Evolutionary conservation across 441 rosid species (phyloP).

Genomic region (Populus hybrid): DNA sequence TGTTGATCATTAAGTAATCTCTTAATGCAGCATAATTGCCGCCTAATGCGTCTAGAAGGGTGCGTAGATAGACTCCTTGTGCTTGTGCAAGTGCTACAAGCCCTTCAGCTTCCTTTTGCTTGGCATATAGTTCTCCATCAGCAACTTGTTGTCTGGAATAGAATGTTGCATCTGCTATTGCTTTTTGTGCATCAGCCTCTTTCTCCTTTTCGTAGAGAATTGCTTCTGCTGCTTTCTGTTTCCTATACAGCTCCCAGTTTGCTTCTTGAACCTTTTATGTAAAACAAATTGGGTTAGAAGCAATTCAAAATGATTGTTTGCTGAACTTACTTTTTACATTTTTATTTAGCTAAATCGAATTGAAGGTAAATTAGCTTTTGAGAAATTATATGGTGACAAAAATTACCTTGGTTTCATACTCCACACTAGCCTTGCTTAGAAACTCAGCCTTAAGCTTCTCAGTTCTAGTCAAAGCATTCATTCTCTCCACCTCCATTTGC

Average conservation of each 20-base stretch:
- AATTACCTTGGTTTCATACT: slow-evolving; percentile 55
- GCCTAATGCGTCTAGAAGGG: slow-evolving; percentile 47
- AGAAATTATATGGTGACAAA: too few relatives aligned
- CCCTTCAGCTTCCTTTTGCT: slow-evolving; percentile 66
- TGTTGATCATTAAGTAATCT: slow-evolving; percentile 56
- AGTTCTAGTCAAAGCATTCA: slow-evolving; percentile 48
- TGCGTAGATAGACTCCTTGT: slow-evolving; percentile 50
- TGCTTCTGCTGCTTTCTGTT: slow-evolving; percentile 69
- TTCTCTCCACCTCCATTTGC: slow-evolving; percentile 54
- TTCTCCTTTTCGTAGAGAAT: slow-evolving; percentile 47
- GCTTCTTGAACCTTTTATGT: slow-evolving; percentile 62
- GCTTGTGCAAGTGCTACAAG: slow-evolving; percentile 50
- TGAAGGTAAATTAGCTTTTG: too few relatives aligned
- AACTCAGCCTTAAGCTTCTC: slow-evolving; percentile 67
- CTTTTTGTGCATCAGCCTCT: slow-evolving; percentile 58
- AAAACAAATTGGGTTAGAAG: neutral
- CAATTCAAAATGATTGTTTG: neutral
- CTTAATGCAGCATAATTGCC: slow-evolving; percentile 53
- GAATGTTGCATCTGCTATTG: slow-evolving; percentile 49
- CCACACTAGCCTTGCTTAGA: slow-evolving; percentile 56
- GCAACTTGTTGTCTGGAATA: slow-evolving; percentile 41
- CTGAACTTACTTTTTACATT: too few relatives aligned
- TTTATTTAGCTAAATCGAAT: too few relatives aligned
- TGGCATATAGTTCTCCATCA: slow-evolving; percentile 39
- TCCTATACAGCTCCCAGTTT: slow-evolving; percentile 62